Percentiles rank a stretch among this genome's conserved stretches.
Evolutionary conservation across 2,329 filamentous ascomycete genomes (phyloP).

Genomic region (Dactylellina leptospora): DNA sequence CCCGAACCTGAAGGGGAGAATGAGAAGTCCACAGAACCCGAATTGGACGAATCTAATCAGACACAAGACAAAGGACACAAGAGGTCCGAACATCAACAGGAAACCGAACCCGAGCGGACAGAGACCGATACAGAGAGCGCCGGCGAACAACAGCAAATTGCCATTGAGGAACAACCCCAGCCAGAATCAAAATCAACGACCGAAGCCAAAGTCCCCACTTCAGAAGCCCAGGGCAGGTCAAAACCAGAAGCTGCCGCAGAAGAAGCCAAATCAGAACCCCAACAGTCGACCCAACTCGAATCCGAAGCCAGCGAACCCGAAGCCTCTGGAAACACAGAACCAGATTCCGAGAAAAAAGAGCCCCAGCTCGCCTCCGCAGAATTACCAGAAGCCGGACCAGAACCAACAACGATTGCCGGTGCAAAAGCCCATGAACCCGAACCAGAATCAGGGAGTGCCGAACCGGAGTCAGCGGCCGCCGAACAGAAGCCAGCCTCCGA

Average conservation of each 20-base stretch:
- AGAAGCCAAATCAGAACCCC: slow-evolving; percentile 17
- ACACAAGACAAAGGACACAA: slow-evolving; percentile 50
- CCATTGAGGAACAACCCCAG: slow-evolving; percentile 22
- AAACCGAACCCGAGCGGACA: slow-evolving; percentile 33
- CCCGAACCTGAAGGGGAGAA: slow-evolving; percentile 57
- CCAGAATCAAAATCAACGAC: slow-evolving; percentile 35
- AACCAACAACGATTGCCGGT: slow-evolving; percentile 21
- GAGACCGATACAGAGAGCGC: slow-evolving; percentile 19
- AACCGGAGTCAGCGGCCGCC: slow-evolving; percentile 32
- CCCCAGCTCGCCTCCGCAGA: slow-evolving; percentile 14
- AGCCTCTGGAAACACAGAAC: slow-evolving; percentile 10
- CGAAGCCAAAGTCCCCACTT: slow-evolving; percentile 27
- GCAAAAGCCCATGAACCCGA: slow-evolving; percentile 12
- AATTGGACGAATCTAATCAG: slow-evolving; percentile 55
- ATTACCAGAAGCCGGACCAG: slow-evolving; percentile 17
- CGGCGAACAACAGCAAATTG: slow-evolving; percentile 20
- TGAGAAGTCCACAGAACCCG: slow-evolving; percentile 54
- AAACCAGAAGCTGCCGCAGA: slow-evolving; percentile 34
- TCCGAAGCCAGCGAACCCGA: slow-evolving; percentile 19
- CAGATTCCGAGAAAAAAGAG: slow-evolving; percentile 1
- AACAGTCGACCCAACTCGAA: too few species aligned
- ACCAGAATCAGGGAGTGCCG: slow-evolving; percentile 20
- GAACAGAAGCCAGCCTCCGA: slow-evolving; percentile 26
- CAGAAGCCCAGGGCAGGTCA: slow-evolving; percentile 22
- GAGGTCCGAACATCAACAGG: slow-evolving; percentile 43